Evolutionary conservation across 129 eudicot species (phyloP).

Genomic region (Artemisia tridentata): DNA sequence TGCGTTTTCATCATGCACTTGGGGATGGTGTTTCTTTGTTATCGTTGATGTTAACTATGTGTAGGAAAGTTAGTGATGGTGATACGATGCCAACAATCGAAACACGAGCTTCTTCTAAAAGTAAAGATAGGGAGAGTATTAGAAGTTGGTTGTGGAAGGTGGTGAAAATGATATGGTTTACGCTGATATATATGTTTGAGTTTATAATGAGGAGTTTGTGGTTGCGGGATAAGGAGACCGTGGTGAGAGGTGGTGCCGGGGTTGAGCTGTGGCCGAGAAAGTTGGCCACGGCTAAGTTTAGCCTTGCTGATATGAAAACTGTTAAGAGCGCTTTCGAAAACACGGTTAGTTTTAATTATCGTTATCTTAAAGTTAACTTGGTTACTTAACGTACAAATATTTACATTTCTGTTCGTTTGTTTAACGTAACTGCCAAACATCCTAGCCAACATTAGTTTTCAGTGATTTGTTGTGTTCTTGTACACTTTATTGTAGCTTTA

Average conservation of each 20-base stretch:
- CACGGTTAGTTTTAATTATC: conserved; percentile 41
- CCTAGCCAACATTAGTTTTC: too few relatives aligned
- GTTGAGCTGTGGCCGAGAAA: conserved; percentile 95
- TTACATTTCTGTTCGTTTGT: not conserved
- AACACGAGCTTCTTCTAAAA: not conserved
- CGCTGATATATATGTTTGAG: conserved; percentile 48
- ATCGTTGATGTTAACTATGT: conserved; percentile 60
- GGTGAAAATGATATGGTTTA: conserved; percentile 49
- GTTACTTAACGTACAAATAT: not conserved
- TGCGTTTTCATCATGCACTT: conserved; percentile 87
- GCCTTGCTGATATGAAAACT: conserved; percentile 67
- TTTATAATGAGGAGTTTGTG: conserved; percentile 54
- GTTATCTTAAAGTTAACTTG: not conserved
- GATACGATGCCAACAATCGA: conserved; percentile 34
- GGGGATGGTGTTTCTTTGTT: conserved; percentile 87
- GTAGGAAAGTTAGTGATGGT: conserved; percentile 45
- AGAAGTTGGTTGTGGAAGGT: conserved; percentile 21
- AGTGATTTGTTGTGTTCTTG: too few relatives aligned
- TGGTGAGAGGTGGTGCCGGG: conserved; percentile 73
- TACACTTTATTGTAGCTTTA: too few relatives aligned
- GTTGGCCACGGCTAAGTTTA: conserved; percentile 63
- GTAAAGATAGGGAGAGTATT: not conserved
- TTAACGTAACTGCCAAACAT: too few relatives aligned
- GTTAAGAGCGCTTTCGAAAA: conserved; percentile 52
- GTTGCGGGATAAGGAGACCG: conserved; percentile 55